phyloP scores from a whole-genome alignment of 768 basidiomycete species.

The Kockovaella imperatae region DNA sequence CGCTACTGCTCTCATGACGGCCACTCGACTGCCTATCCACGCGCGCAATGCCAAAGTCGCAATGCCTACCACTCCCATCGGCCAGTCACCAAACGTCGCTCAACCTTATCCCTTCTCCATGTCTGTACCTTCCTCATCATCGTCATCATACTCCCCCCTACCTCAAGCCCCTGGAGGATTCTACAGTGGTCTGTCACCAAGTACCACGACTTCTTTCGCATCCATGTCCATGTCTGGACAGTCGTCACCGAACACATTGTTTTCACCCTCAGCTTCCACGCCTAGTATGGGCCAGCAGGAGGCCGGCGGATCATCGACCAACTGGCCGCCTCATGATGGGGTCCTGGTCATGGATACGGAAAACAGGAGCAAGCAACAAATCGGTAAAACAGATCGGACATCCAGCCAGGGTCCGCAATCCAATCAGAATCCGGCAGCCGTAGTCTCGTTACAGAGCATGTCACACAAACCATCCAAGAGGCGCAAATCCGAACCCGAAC shows the following conservation, averaged over 20 bases:
- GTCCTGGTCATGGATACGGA: not conserved
- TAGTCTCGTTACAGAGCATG: not conserved
- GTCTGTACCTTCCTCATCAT: not conserved
- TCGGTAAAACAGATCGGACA: not conserved
- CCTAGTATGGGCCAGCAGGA: constrained; percentile 12
- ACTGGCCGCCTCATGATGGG: too few relatives aligned
- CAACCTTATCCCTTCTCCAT: not conserved
- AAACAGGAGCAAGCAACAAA: not conserved
- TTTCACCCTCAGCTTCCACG: constrained; percentile 17
- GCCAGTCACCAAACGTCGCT: not conserved
- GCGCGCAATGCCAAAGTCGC: constrained; percentile 3
- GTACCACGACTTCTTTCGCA: constrained; percentile 1
- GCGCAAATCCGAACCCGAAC: constrained; percentile 27
- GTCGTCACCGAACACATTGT: constrained; percentile 19
- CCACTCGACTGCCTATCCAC: constrained; percentile 13
- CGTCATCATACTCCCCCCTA: not conserved
- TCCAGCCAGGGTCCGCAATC: not conserved
- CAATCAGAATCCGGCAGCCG: not conserved
- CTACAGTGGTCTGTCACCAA: constrained; percentile 18
- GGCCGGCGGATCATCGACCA: not conserved
- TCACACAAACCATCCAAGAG: constrained; percentile 15
- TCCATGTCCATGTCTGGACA: constrained; percentile 23
- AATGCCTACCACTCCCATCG: not conserved
- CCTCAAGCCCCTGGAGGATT: not conserved
- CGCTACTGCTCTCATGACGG: constrained; percentile 6